Evolutionary conservation across 345 rosid species (phyloP).

Genomic region (Populus deltoides): DNA sequence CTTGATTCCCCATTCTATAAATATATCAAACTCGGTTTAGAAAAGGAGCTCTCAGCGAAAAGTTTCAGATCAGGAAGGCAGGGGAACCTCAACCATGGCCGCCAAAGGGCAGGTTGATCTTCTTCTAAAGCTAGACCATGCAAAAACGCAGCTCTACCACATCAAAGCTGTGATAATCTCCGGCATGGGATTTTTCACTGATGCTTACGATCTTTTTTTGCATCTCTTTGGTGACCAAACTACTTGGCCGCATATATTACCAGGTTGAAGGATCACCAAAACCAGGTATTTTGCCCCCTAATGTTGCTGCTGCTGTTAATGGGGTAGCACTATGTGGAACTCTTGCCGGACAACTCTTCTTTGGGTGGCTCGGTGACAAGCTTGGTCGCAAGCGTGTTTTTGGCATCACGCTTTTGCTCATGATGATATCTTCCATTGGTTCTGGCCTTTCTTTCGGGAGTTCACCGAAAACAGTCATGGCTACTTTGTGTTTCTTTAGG

Average conservation of each 20-base stretch:
- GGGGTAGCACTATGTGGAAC: constrained; percentile 47
- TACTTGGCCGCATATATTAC: constrained; percentile 44
- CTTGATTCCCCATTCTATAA: too few species aligned
- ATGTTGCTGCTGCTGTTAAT: constrained; percentile 43
- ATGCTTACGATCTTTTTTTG: constrained; percentile 45
- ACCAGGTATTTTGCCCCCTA: constrained; percentile 43
- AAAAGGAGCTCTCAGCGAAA: neutral
- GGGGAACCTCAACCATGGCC: neutral
- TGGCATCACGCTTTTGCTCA: constrained; percentile 7
- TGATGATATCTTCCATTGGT: constrained; percentile 1
- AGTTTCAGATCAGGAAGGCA: neutral
- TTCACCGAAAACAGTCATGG: constrained; percentile 1
- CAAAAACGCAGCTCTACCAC: constrained; percentile 18
- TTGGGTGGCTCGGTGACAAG: constrained; percentile 23
- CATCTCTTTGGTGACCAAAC: constrained; percentile 39
- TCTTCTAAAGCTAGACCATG: constrained; percentile 2
- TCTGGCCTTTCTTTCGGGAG: constrained; percentile 16
- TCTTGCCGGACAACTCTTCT: constrained; percentile 18
- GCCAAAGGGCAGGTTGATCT: neutral
- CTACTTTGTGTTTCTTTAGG: constrained; percentile 16
- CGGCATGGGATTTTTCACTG: constrained; percentile 49
- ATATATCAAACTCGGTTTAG: neutral
- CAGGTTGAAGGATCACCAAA: constrained; percentile 31
- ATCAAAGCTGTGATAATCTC: constrained; percentile 31
- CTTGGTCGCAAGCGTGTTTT: constrained; percentile 12